phyloP scores from a whole-genome alignment of 1,139 yeast genomes.

The Yamadazyma dendronema region DNA sequence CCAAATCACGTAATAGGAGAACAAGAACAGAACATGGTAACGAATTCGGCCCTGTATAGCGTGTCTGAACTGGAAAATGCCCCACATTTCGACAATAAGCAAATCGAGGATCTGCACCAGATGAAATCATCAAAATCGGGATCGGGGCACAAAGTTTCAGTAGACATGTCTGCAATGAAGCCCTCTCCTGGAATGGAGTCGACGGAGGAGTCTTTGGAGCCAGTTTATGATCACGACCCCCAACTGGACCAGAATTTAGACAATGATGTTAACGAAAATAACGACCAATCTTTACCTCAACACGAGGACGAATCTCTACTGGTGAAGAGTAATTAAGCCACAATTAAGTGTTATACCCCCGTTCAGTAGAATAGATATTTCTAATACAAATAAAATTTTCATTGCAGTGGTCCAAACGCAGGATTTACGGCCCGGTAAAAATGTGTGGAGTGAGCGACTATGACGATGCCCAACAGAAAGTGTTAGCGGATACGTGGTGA shows the following conservation, averaged over 20 bases:
- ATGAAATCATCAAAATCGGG: neutral
- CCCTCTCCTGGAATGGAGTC: too few species aligned
- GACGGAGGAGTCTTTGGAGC: too few species aligned
- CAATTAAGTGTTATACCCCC: too few species aligned
- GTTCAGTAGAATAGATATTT: neutral
- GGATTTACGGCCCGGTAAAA: neutral
- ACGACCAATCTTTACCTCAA: too few species aligned
- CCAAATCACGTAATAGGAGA: neutral
- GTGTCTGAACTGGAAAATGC: neutral
- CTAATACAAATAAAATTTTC: too few species aligned
- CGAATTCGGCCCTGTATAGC: too few species aligned
- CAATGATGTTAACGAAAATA: neutral
- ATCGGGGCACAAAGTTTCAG: too few species aligned
- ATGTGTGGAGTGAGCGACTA: conserved; percentile 1
- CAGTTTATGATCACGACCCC: too few species aligned
- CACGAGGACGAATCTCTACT: too few species aligned
- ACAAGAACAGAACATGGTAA: too few species aligned
- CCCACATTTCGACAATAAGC: neutral
- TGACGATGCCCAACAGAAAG: conserved; percentile 1
- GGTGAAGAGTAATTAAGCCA: neutral
- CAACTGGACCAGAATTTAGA: neutral
- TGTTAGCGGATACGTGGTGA: conserved; percentile 1
- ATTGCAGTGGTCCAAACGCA: neutral
- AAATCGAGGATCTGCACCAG: too few species aligned
- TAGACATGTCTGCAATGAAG: too few species aligned